Base-by-base conservation (phyloP, 805 yeast genomes). In the Candida xiaguanensis region DNA sequence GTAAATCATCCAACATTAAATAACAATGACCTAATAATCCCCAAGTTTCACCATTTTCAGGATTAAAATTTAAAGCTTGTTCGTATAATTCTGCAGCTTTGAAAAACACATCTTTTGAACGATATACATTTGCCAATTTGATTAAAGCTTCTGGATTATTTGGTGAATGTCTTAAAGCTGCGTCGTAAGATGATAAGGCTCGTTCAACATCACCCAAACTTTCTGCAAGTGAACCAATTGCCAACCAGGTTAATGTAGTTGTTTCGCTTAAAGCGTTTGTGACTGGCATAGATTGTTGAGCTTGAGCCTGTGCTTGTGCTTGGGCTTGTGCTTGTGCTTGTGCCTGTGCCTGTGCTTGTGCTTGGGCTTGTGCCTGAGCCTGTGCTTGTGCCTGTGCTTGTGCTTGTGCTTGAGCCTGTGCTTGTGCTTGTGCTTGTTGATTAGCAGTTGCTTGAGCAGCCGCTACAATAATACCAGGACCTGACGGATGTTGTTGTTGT, bases 1-100 rank as follows among this genome's bases (percentile, higher is more conserved):
- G 96, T 44, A 93, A 73, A 55, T 93, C 99, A 61, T 93, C 99
- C 59, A 90, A 70, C 96, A 93, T 93, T 51, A 93, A 69, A 58
- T 89, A 93, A 67, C 99, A 93, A 65, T 93, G 98, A 38, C 99
- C 96, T 52, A 90, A 68, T 12, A 91, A 75, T 0, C 98, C 97
- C 98, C 99, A 93, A 26, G 95, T 87, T 52, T 91, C 98, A 42
- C 97, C 96, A 51, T 88, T 82, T 56, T 86, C 91, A 15, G 89
- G 91, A 52, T 82, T 80, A 39, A 85, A 74, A 39, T 83, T 76
- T 40, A 93, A 65, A 5, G 96, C 95, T 50, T 88, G 77, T 61
- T 91, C 95, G 64, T 88, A 91, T 46, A 88, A 75, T 59, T 93
- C 98, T 11, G 96, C 95, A 12, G 98, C 98, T 59, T 88, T 87